Conservation (phyloP, 257 asterid species). For the Voacanga thouarsii region DNA sequence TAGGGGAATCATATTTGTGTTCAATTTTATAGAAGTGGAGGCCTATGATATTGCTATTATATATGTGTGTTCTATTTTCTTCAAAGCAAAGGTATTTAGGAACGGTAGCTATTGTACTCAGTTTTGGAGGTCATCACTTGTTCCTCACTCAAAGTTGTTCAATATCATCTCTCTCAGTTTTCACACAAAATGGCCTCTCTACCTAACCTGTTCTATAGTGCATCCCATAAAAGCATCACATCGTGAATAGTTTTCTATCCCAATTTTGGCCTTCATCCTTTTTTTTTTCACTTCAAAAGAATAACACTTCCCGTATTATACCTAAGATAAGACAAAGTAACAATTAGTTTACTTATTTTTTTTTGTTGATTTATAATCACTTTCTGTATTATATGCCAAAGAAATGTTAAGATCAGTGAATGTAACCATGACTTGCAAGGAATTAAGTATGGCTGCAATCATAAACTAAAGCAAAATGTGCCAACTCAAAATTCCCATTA, state of each 20-base stretch:
- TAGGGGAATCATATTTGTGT: no score
- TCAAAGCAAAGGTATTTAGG: constrained; percentile 53
- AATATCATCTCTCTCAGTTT: constrained; percentile 17
- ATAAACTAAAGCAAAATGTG: constrained; percentile 5
- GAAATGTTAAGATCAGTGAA: not conserved
- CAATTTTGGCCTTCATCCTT: not conserved
- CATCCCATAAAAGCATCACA: constrained; percentile 17
- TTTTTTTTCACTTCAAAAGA: no score
- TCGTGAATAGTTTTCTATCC: constrained; percentile 8
- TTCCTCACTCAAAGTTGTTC: constrained; percentile 52
- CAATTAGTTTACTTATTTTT: no score
- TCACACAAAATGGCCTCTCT: constrained; percentile 23
- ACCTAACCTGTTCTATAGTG: constrained; percentile 34
- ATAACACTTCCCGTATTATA: no score
- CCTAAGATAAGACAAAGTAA: no score
- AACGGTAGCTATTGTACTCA: constrained; percentile 18
- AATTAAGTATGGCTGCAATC: constrained; percentile 12
- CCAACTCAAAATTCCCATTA: not conserved
- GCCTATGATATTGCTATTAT: constrained; percentile 14
- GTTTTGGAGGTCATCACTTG: constrained; percentile 46
- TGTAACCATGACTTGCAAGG: not conserved
- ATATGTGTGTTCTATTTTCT: constrained; percentile 29
- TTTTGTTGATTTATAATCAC: no score
- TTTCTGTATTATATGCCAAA: not conserved
- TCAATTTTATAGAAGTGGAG: constrained; percentile 10